Conservation (phyloP, 306 rosid genomes). For the Acacia crassicarpa region DNA sequence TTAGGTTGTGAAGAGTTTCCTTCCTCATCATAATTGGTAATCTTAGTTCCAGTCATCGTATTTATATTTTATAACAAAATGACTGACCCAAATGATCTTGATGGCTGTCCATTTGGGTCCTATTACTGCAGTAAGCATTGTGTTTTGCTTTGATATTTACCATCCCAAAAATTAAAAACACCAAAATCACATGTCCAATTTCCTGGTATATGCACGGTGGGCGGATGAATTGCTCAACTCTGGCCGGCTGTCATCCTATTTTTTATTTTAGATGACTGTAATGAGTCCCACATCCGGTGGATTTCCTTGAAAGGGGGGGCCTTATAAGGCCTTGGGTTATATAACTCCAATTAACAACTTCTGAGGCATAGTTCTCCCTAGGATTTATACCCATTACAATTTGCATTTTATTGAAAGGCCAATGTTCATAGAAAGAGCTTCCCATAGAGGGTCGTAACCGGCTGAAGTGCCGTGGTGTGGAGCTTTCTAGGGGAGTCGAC, state of each 20-base stretch:
- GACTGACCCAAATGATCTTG: not conserved
- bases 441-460: no score
- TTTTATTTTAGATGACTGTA: not conserved
- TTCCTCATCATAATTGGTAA: not conserved
- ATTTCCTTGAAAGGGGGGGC: no score
- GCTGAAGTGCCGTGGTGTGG: no score
- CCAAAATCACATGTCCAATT: no score
- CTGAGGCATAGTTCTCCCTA: no score
- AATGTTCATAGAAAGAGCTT: no score
- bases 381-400: no score
- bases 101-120: not conserved
- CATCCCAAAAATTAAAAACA: not conserved
- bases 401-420: no score
- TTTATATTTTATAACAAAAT: not conserved
- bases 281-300: no score
- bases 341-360: no score
- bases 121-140: not conserved
- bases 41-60: not conserved
- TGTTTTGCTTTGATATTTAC: not conserved
- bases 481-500: no score
- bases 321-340: no score
- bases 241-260: not conserved
- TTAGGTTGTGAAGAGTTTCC: conserved; percentile 13
- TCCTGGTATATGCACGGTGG: not conserved
- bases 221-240: not conserved